phyloP scores from a whole-genome alignment of 495 filamentous ascomycete genomes.

The Annulohypoxylon nitens region DNA sequence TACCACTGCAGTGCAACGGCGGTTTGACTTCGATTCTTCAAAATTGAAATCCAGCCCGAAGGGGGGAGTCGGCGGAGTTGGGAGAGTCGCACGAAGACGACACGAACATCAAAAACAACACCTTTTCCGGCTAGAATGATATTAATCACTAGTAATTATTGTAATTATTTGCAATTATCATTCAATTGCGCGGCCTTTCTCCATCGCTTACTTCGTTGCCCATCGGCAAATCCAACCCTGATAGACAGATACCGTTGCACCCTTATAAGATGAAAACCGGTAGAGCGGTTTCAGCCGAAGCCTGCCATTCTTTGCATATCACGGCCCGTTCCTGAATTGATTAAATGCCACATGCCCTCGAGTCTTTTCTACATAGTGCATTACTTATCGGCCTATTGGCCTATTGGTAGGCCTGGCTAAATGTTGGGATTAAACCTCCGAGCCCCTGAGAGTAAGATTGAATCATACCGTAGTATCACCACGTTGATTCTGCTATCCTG shows the following conservation, averaged over 20 bases:
- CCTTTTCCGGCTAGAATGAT: conserved; percentile 16
- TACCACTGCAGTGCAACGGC: conserved; percentile 44
- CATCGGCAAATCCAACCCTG: conserved; percentile 43
- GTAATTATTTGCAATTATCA: conserved; percentile 33
- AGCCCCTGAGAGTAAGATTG: conserved; percentile 32
- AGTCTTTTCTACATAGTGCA: conserved; percentile 12
- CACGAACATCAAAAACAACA: background rate
- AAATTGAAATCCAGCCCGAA: conserved; percentile 22
- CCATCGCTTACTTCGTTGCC: conserved; percentile 17
- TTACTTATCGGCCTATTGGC: background rate
- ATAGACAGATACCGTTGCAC: conserved; percentile 18
- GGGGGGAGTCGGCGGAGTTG: background rate
- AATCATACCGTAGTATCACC: conserved; percentile 40
- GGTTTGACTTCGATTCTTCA: conserved; percentile 26
- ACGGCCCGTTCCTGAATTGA: conserved; percentile 43
- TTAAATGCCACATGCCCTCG: conserved; percentile 38
- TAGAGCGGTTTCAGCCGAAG: conserved; percentile 39
- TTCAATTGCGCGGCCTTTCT: conserved; percentile 45
- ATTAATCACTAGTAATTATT: conserved; percentile 5
- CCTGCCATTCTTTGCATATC: conserved; percentile 34
- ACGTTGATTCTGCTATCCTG: conserved; percentile 2
- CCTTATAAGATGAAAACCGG: conserved; percentile 27
- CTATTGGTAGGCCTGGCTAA: conserved; percentile 26
- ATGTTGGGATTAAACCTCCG: conserved; percentile 37
- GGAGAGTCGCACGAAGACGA: conserved; percentile 19